Percentiles rank a stretch among this genome's conserved stretches.
These are phyloP conservation scores for Rhodotorula graminis DNA, from an alignment of 768 basidiomycete genomes.

Conservation along the genomic window DNA sequence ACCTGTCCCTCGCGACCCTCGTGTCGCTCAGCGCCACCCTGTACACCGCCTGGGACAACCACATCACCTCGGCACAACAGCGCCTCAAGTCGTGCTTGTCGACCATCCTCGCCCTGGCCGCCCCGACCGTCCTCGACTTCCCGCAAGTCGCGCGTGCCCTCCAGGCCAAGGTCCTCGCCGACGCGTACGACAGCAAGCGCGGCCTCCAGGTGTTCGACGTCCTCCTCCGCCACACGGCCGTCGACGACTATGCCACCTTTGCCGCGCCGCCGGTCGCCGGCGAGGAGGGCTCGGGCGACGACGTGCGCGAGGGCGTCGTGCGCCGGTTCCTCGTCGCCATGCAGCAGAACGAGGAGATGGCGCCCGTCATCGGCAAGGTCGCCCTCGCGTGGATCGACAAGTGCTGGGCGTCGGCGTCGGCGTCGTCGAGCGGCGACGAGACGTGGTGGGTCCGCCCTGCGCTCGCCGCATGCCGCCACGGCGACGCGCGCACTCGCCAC, in stretches of 20 bases:
- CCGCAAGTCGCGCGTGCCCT: constrained; percentile 15
- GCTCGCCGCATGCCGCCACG: constrained; percentile 9
- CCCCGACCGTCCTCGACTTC: constrained; percentile 1
- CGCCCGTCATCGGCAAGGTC: constrained; percentile 26
- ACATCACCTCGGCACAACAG: constrained; percentile 4
- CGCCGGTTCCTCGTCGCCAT: constrained; percentile 17
- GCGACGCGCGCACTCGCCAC: not conserved
- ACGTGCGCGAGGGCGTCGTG: constrained; percentile 8
- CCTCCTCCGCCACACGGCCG: not conserved
- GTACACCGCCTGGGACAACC: constrained; percentile 26
- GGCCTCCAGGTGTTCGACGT: constrained; percentile 19
- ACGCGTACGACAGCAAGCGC: constrained; percentile 26
- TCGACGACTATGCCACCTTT: constrained; percentile 15
- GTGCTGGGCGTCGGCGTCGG: not conserved
- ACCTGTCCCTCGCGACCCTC: constrained; percentile 4
- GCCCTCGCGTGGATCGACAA: constrained; percentile 22
- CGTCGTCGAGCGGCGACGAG: not conserved
- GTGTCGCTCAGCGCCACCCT: not conserved
- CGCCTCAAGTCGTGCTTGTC: constrained; percentile 19
- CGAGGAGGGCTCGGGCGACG: not conserved
- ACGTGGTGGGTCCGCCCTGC: constrained; percentile 17
- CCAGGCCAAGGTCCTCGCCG: constrained; percentile 21
- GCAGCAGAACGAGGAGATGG: constrained; percentile 30
- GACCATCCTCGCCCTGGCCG: constrained; percentile 13
- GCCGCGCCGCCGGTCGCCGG: not conserved